Conservation (phyloP, 257 asterid species). For the Scutellaria barbata region DNA sequence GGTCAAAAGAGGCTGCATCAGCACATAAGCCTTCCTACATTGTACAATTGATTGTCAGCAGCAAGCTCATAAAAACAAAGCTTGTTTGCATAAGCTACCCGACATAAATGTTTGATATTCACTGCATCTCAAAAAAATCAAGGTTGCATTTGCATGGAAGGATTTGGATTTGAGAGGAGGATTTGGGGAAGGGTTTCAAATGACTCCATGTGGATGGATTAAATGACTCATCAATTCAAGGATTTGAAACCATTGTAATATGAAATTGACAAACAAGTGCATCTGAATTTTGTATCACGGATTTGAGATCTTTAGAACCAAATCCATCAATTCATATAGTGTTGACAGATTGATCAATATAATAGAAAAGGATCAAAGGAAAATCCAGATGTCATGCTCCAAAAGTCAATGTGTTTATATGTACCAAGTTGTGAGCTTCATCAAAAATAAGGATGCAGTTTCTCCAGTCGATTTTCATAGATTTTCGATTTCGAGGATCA, state of each 20-base stretch:
- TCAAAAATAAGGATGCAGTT: slow-evolving; percentile 91
- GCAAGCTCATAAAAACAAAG: slow-evolving; percentile 26
- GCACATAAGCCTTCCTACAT: slow-evolving; percentile 94
- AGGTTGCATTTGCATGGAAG: not conserved
- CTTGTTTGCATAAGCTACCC: slow-evolving; percentile 18
- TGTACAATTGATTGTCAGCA: slow-evolving; percentile 33
- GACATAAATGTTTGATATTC: slow-evolving; percentile 18
- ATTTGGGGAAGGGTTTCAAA: slow-evolving; percentile 5
- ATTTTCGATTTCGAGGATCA: slow-evolving; percentile 75
- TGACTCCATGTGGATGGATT: not conserved
- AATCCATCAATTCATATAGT: not conserved
- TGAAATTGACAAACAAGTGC: not conserved
- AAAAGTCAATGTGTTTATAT: slow-evolving; percentile 34
- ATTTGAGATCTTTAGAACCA: not conserved
- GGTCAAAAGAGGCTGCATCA: slow-evolving; percentile 98
- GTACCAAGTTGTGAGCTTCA: slow-evolving; percentile 99
- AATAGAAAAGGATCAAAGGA: slow-evolving; percentile 22
- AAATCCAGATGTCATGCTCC: slow-evolving; percentile 34
- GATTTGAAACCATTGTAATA: slow-evolving; percentile 17
- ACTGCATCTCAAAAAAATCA: slow-evolving; percentile 21
- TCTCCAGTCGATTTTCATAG: slow-evolving; percentile 70
- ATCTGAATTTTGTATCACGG: not conserved
- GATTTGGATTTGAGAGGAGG: not conserved
- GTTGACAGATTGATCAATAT: slow-evolving; percentile 13
- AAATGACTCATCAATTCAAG: slow-evolving; percentile 14